Base-by-base conservation (phyloP, 2,329 filamentous ascomycete genomes). In the Alternaria sp. region DNA sequence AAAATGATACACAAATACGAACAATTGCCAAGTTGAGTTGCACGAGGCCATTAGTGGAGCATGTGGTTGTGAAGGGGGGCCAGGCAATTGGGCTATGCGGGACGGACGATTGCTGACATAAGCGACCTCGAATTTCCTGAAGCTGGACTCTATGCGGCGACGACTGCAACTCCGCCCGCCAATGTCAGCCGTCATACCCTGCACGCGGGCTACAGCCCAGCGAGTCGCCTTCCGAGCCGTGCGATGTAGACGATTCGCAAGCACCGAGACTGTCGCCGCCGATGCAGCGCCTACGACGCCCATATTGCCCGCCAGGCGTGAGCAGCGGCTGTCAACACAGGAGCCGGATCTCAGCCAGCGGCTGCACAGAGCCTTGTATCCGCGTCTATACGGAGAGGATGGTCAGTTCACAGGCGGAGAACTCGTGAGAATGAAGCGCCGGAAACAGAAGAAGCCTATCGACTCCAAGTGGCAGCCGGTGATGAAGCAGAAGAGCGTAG, bases 141-240 rank as follows among this genome's bases (percentile, higher is more conserved):
- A 46, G 58, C 58, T 49, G 64, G 57, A 61, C 43, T 44, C 10
- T 45, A 43, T 25, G 36, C 36, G 51, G 60, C 61, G n/a, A 54
- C 57, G 40, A 52, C 64, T 55, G 23, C 58, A 56, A 63, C 70
- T 54, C 57, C 63, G 61, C 57, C 64, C 59, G 52, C 59, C 69
- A 73, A 93, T 92, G 85, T 85, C 87, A 69, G 84, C 87, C 69
- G 81, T 86, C 64, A 75, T 86, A 75, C 81, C 87, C 59, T 81
- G 84, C 50, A 77, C 84, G 81, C 89, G 91, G 87, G 90, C 91
- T 66, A 64, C 68, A 28, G 71, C 66, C 56, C 65, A 72, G 54
- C 70, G 70, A 62, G 58, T 69, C 44, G 65, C 63, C 54, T 68
- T 62, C 36, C 61, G 60, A 36, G 58, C 65, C 36, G 23, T 65